Conservation (phyloP, 2,329 filamentous ascomycete genomes). For the Botrytis deweyae region DNA sequence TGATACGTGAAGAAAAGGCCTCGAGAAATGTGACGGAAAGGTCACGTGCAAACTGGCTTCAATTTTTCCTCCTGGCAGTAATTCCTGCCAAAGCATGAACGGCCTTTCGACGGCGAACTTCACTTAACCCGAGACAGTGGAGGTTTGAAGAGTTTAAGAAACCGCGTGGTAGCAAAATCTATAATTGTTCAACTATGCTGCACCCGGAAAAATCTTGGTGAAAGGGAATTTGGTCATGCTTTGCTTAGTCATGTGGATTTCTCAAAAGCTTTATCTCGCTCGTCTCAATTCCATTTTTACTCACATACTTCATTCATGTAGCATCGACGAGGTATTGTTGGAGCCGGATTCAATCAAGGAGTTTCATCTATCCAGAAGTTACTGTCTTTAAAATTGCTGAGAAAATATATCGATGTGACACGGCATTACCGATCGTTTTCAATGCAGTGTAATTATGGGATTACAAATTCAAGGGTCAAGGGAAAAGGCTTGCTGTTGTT, state of each 20-base stretch:
- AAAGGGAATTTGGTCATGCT: not conserved
- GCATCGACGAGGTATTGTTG: not conserved
- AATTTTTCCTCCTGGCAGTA: not conserved
- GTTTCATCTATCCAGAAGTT: not conserved
- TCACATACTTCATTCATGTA: not conserved
- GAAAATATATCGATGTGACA: not conserved
- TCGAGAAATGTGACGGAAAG: not conserved
- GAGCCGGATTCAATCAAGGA: not conserved
- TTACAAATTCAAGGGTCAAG: not conserved
- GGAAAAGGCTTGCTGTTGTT: not conserved
- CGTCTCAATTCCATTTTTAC: not conserved
- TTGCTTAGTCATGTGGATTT: not conserved
- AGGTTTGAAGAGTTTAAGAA: too few relatives aligned
- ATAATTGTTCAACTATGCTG: not conserved
- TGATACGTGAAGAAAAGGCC: not conserved
- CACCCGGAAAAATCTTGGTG: not conserved
- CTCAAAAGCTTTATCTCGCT: not conserved
- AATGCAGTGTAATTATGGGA: not conserved
- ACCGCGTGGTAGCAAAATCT: not conserved
- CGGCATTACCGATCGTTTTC: not conserved
- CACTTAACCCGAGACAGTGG: fast-evolving
- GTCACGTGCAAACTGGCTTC: not conserved
- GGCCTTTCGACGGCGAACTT: not conserved
- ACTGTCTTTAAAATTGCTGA: not conserved
- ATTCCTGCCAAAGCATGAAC: not conserved